phyloP scores from a whole-genome alignment of 768 basidiomycete species.

The Termitomyces sp. region DNA sequence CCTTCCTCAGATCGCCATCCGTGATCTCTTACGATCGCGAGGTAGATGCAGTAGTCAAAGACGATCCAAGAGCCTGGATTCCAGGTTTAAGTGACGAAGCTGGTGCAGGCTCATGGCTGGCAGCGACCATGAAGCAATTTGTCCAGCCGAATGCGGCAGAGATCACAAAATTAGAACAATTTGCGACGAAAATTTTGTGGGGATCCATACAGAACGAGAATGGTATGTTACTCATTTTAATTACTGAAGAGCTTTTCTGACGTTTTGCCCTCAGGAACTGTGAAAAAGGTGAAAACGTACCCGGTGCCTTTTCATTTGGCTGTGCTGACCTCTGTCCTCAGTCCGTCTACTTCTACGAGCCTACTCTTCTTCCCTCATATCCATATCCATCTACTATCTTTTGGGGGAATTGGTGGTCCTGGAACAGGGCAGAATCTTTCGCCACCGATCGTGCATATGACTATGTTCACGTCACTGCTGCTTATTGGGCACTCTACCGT shows the following conservation, averaged over 20 bases:
- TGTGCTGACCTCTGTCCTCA: conserved; percentile 11
- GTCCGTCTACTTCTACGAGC: conserved; percentile 50
- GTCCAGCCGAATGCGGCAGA: conserved; percentile 49
- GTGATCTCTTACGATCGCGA: conserved; percentile 50
- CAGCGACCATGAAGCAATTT: conserved; percentile 51
- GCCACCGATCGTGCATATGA: conserved; percentile 49
- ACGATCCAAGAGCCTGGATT: conserved; percentile 54
- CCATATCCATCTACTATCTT: conserved; percentile 39
- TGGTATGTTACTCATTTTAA: conserved; percentile 20
- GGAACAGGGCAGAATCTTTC: conserved; percentile 43
- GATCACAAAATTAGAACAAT: conserved; percentile 45
- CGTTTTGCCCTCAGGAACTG: conserved; percentile 29
- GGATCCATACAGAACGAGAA: conserved; percentile 47
- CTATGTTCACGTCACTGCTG: conserved; percentile 41
- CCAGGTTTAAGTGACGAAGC: conserved; percentile 56
- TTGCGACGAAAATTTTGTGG: conserved; percentile 39
- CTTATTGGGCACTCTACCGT: conserved; percentile 53
- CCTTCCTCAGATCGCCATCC: conserved; percentile 47
- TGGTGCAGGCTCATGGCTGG: conserved; percentile 55
- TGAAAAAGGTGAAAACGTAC: conserved; percentile 37
- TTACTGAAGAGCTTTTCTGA: not conserved
- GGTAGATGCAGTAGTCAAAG: conserved; percentile 40
- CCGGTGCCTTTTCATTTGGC: not conserved
- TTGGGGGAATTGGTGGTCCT: conserved; percentile 56
- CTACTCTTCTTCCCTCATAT: conserved; percentile 37